phyloP scores from a whole-genome alignment of 495 filamentous ascomycete species.

The Annulohypoxylon maeteangense region DNA sequence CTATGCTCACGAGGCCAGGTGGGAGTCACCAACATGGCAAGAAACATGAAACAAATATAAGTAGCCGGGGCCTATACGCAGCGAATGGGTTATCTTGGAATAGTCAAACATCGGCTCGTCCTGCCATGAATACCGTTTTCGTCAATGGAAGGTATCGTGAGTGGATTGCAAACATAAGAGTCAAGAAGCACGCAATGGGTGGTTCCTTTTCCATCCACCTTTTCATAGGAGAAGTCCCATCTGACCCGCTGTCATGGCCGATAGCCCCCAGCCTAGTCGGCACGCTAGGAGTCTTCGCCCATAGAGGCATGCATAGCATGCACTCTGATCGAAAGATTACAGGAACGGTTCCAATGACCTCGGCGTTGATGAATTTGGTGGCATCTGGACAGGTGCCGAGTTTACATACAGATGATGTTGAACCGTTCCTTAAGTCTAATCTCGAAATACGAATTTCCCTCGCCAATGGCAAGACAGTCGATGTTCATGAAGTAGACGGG shows the following conservation, averaged over 20 bases:
- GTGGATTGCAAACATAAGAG: constrained; percentile 70
- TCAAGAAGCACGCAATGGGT: constrained; percentile 64
- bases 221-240: constrained; percentile 65
- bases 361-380: constrained; percentile 58
- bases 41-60: not conserved
- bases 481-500: constrained; percentile 40
- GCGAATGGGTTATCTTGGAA: constrained; percentile 38
- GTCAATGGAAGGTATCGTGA: constrained; percentile 56
- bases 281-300: constrained; percentile 64
- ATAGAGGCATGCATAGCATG: constrained; percentile 33
- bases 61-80: not conserved
- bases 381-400: constrained; percentile 50
- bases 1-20: constrained; percentile 40
- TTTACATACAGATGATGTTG: constrained; percentile 55
- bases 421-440: constrained; percentile 56
- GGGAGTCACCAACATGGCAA: constrained; percentile 7
- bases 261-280: constrained; percentile 61
- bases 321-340: constrained; percentile 49
- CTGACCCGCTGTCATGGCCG: constrained; percentile 55
- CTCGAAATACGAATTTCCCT: constrained; percentile 55
- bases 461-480: constrained; percentile 43
- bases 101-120: constrained; percentile 31
- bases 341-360: constrained; percentile 68
- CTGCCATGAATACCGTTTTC: constrained; percentile 39
- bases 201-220: constrained; percentile 68